Percentiles rank a stretch among this genome's conserved stretches.
Conservation (phyloP, 108 stramenopile genomes). For the Licmophora abbreviata region DNA sequence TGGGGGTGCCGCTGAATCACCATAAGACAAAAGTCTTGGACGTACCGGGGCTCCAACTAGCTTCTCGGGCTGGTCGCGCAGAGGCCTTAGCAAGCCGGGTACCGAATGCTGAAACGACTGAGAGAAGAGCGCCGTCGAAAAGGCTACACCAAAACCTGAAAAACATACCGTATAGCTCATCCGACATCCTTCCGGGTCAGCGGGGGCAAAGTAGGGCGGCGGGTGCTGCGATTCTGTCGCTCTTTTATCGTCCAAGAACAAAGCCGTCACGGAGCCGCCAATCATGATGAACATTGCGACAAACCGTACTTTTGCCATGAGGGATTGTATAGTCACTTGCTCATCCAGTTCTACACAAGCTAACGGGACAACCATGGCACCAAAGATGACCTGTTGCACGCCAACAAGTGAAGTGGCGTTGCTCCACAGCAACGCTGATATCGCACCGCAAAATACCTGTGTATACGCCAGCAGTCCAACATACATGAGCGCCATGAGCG, state of each 20-base stretch:
- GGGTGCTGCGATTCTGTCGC: not conserved
- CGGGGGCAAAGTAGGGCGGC: constrained; percentile 19
- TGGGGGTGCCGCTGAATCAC: not conserved
- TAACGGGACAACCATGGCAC: constrained; percentile 32
- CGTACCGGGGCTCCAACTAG: constrained; percentile 11
- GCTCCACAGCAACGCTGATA: constrained; percentile 14
- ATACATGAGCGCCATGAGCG: constrained; percentile 35
- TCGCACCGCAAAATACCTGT: constrained; percentile 34
- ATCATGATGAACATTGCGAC: constrained; percentile 34
- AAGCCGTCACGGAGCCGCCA: constrained; percentile 21
- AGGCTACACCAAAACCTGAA: constrained; percentile 37
- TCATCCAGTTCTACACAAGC: constrained; percentile 43
- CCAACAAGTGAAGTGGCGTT: not conserved
- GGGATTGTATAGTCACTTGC: constrained; percentile 31
- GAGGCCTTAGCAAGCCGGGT: constrained; percentile 32
- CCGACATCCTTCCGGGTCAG: constrained; percentile 7
- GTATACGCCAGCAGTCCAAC: constrained; percentile 38
- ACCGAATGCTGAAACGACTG: constrained; percentile 53
- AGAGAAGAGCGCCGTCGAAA: constrained; percentile 39
- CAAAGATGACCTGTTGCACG: constrained; percentile 21
- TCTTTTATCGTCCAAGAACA: constrained; percentile 16
- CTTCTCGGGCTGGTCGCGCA: constrained; percentile 15
- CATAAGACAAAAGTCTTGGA: not conserved
- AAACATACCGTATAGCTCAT: constrained; percentile 29
- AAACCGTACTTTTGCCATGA: constrained; percentile 31